phyloP scores from a whole-genome alignment of 441 rosid species.

The Arabidopsis hybrid region DNA sequence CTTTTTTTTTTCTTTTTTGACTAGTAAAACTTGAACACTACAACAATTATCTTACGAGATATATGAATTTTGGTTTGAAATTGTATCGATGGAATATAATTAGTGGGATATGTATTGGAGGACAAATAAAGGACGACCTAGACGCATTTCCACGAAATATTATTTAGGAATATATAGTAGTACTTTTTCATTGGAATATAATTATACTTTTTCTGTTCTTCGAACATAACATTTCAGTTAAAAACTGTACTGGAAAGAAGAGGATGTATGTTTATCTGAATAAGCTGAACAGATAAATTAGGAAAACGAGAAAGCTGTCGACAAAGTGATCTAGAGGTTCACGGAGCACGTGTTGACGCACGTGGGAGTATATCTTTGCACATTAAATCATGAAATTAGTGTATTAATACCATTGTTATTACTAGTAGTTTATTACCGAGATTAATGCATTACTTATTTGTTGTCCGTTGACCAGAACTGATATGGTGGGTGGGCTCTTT shows the following conservation, averaged over 20 bases:
- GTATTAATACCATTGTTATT: background rate
- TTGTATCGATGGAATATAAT: constrained; percentile 7
- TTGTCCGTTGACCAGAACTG: constrained; percentile 28
- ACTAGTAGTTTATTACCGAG: constrained; percentile 1
- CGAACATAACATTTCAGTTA: background rate
- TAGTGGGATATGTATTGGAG: constrained; percentile 22
- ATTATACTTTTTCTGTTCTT: background rate
- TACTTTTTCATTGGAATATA: constrained; percentile 19
- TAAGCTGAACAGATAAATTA: constrained; percentile 35
- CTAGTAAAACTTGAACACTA: background rate
- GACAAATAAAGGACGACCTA: background rate
- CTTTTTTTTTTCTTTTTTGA: too few relatives aligned
- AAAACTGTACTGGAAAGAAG: constrained; percentile 25
- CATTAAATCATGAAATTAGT: constrained; percentile 23
- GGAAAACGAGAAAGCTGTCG: constrained; percentile 46
- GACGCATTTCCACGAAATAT: background rate
- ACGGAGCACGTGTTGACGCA: constrained; percentile 63
- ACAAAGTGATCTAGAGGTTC: constrained; percentile 48
- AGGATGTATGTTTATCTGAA: constrained; percentile 29
- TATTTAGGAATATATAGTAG: constrained; percentile 6
- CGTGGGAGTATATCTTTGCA: constrained; percentile 48
- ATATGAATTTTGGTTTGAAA: background rate
- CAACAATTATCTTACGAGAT: background rate
- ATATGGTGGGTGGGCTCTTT: background rate
- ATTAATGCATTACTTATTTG: constrained; percentile 1